A percentile compares a stretch with the other conserved stretches of the same genome.
Evolutionary conservation across 192 early-diverging fungal species (phyloP).

Genomic region (Rhizoclosmatium sp.): DNA sequence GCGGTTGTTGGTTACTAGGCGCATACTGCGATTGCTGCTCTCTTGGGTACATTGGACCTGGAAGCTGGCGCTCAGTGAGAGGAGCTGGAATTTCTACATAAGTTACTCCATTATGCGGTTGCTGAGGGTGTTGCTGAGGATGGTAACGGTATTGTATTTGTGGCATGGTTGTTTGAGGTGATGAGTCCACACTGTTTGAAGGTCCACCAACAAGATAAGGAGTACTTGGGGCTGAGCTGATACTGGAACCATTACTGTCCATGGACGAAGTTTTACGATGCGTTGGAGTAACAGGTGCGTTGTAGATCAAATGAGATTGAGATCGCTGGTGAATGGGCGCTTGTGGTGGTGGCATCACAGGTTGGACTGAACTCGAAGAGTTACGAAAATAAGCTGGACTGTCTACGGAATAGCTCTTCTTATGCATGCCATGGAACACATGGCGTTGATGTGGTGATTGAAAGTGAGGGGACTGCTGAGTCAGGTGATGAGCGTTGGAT

Average conservation of each 20-base stretch:
- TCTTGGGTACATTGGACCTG: neutral
- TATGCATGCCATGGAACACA: neutral
- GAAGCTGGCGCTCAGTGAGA: no score
- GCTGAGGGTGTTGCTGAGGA: conserved; percentile 5
- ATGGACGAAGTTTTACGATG: conserved; percentile 10
- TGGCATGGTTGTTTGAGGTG: neutral
- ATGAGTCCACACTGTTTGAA: neutral
- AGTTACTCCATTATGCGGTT: neutral
- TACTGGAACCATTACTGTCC: conserved; percentile 14
- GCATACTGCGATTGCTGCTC: neutral
- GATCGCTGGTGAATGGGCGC: neutral
- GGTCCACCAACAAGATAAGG: neutral
- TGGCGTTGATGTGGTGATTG: neutral
- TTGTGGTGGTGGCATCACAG: neutral
- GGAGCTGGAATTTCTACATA: no score
- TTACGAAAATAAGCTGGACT: neutral
- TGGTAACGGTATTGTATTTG: neutral
- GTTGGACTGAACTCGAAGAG: neutral
- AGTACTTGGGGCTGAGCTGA: neutral
- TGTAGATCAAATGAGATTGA: no score
- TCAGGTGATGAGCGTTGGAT: neutral
- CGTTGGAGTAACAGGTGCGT: neutral
- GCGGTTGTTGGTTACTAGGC: neutral
- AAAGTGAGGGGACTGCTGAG: neutral
- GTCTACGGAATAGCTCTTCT: conserved; percentile 22